Evolutionary conservation across 2,329 filamentous ascomycete species (phyloP).

Genomic region (Aphanocladium album): DNA sequence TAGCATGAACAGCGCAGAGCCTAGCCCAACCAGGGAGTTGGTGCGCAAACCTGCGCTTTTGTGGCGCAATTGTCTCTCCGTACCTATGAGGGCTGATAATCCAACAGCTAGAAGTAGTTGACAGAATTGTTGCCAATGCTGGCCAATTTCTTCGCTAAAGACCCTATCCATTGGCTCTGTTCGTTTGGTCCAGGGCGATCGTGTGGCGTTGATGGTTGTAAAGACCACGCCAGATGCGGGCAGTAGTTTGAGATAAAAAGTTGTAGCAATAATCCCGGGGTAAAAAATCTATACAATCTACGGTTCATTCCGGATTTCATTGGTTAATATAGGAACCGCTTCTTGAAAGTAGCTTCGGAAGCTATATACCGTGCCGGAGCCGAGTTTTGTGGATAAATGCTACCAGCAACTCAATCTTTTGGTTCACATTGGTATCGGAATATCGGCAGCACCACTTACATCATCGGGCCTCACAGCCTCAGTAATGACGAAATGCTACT

Average conservation of each 20-base stretch:
- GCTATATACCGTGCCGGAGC: neutral
- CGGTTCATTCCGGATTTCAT: too few relatives aligned
- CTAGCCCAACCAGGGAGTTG: neutral
- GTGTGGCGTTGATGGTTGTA: neutral
- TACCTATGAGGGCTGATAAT: neutral
- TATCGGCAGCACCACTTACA: neutral
- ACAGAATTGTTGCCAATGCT: slow-evolving; percentile 5
- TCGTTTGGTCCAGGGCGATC: neutral
- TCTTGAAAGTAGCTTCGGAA: neutral
- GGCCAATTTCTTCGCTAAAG: slow-evolving; percentile 3
- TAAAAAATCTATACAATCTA: neutral
- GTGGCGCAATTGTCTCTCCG: neutral
- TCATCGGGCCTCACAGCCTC: neutral
- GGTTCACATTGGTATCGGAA: neutral
- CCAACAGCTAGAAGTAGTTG: neutral
- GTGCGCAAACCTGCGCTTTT: slow-evolving; percentile 6
- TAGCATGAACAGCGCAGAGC: slow-evolving; percentile 5
- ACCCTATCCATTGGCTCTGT: neutral
- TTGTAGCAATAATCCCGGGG: neutral
- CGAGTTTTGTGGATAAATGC: neutral
- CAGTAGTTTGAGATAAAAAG: neutral
- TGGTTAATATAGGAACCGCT: neutral
- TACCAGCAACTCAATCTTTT: neutral
- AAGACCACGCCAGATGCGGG: neutral
- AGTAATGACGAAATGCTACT: neutral